Evolutionary conservation across 2,329 filamentous ascomycete species (phyloP).

Genomic region (Gyromitra esculenta): DNA sequence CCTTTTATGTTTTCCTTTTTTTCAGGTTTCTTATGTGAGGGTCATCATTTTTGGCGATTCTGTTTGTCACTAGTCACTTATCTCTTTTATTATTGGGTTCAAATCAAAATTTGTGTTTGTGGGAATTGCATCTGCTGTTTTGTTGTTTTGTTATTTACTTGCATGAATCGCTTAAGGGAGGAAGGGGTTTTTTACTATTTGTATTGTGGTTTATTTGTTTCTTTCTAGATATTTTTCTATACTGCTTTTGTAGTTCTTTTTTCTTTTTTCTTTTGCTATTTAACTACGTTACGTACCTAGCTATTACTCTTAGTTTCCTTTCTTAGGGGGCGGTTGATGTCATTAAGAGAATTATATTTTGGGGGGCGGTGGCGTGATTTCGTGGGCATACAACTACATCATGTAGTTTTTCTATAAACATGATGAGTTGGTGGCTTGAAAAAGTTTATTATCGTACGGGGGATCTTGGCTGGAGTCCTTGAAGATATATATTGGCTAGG

Average conservation of each 20-base stretch:
- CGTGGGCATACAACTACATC: too few relatives aligned
- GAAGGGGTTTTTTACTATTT: not conserved
- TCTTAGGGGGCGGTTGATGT: not conserved
- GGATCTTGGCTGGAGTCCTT: too few relatives aligned
- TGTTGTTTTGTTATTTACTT: constrained; percentile 7
- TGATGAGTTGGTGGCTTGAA: too few relatives aligned
- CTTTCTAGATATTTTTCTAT: not conserved
- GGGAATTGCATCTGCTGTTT: constrained; percentile 15
- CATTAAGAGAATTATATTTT: not conserved
- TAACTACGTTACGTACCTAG: not conserved
- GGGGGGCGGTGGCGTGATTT: too few relatives aligned
- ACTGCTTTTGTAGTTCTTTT: not conserved
- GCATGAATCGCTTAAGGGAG: constrained; percentile 3
- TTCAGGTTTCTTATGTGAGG: constrained; percentile 31
- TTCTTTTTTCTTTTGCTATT: not conserved
- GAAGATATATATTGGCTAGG: too few relatives aligned
- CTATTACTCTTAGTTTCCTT: constrained; percentile 1
- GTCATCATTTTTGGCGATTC: constrained; percentile 35
- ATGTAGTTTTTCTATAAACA: too few relatives aligned
- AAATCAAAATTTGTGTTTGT: not conserved
- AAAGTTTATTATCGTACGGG: too few relatives aligned
- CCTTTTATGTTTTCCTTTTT: constrained; percentile 11
- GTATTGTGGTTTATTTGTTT: constrained; percentile 19
- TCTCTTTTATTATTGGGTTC: constrained; percentile 20
- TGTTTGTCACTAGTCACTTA: not conserved